Percentiles rank a stretch among this genome's conserved stretches.
Evolutionary conservation across 108 stramenopile genomes (phyloP).

Genomic region (Cyclotella choctawhatcheeana): DNA sequence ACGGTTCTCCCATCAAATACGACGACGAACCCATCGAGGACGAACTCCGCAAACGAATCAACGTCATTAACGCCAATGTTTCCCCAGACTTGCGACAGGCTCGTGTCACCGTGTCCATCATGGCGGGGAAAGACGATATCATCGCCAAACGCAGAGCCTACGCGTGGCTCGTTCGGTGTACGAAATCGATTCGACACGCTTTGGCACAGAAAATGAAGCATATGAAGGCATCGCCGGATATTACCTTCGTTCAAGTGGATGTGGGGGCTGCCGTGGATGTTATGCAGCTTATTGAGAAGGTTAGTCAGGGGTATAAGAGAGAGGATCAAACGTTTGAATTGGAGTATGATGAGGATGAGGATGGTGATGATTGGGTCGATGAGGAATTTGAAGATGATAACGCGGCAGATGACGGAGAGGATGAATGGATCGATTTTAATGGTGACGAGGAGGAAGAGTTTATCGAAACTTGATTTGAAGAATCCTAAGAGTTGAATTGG

Average conservation of each 20-base stretch:
- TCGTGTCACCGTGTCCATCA: constrained; percentile 80
- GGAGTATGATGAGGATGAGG: constrained; percentile 67
- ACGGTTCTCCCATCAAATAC: constrained; percentile 52
- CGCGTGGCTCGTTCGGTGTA: constrained; percentile 83
- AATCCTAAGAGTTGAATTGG: neutral
- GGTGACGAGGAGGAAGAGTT: constrained; percentile 24
- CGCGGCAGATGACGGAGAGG: constrained; percentile 24
- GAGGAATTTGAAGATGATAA: constrained; percentile 39
- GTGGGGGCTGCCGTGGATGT: constrained; percentile 89
- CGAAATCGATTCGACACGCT: constrained; percentile 74
- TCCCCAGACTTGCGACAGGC: constrained; percentile 89
- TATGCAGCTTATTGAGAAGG: constrained; percentile 90
- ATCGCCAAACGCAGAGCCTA: constrained; percentile 82
- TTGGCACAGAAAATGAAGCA: constrained; percentile 83
- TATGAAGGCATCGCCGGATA: constrained; percentile 79
- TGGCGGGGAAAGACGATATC: constrained; percentile 37
- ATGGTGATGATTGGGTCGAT: constrained; percentile 59
- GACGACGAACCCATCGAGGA: constrained; percentile 65
- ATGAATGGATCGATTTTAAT: constrained; percentile 17
- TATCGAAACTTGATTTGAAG: constrained; percentile 26
- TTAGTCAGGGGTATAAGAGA: constrained; percentile 66
- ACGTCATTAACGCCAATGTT: constrained; percentile 79
- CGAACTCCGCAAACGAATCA: constrained; percentile 75
- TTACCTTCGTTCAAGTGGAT: constrained; percentile 90
- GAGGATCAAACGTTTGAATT: constrained; percentile 58